A percentile compares a stretch with the other conserved stretches of the same genome.
phyloP scores from a whole-genome alignment of 208 protist species.

The Leptomonas seymouri region DNA sequence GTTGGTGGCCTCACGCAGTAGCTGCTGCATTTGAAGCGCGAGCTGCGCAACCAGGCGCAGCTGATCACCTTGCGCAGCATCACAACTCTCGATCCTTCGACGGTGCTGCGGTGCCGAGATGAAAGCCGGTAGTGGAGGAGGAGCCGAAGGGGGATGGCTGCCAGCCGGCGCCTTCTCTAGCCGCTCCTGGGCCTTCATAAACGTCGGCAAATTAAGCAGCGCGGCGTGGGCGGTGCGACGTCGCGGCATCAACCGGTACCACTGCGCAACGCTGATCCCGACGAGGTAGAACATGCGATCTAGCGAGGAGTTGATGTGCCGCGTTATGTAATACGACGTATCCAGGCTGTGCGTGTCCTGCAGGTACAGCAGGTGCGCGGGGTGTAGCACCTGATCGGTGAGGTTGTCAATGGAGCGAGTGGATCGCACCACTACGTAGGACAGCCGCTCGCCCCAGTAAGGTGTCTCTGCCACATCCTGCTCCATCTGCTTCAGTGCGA shows the following conservation, averaged over 20 bases:
- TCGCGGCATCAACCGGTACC: slow-evolving; percentile 64
- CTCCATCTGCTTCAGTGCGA: slow-evolving; percentile 67
- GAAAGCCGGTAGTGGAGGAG: not conserved
- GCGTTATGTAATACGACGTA: slow-evolving; percentile 79
- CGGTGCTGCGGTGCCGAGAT: not conserved
- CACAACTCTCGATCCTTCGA: no score
- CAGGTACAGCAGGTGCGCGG: slow-evolving; percentile 50
- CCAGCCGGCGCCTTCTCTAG: not conserved
- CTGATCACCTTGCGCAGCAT: no score
- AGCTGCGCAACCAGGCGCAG: not conserved
- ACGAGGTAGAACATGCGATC: slow-evolving; percentile 84
- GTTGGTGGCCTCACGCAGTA: not conserved
- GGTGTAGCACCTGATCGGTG: slow-evolving; percentile 53
- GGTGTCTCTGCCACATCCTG: slow-evolving; percentile 57
- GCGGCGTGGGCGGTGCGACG: slow-evolving; percentile 30
- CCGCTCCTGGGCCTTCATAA: slow-evolving; percentile 23
- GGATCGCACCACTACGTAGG: slow-evolving; percentile 69
- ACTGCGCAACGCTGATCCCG: slow-evolving; percentile 61
- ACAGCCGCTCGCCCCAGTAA: slow-evolving; percentile 79
- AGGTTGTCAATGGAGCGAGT: slow-evolving; percentile 12
- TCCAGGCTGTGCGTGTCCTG: slow-evolving; percentile 43
- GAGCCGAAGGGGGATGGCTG: not conserved
- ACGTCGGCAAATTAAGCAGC: slow-evolving; percentile 29
- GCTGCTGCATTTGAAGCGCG: slow-evolving; percentile 4
- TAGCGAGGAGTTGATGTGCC: slow-evolving; percentile 74